phyloP scores from a whole-genome alignment of 2,329 filamentous ascomycete species.

The Chaetomiaceae sp. region DNA sequence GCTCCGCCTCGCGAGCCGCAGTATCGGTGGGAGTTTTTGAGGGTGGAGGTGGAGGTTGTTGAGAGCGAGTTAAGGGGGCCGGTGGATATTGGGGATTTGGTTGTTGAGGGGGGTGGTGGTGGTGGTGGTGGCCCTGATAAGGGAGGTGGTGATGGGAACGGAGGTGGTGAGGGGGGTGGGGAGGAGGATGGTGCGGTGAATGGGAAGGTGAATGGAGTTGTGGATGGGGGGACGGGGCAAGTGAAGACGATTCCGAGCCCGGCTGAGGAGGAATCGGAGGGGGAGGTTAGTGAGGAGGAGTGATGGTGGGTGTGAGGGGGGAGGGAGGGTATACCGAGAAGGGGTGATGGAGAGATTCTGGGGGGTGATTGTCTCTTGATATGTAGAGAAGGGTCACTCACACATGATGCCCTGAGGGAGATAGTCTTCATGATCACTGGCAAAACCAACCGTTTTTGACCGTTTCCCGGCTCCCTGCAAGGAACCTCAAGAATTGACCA shows the following conservation, averaged over 20 bases:
- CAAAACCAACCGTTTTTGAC: too few relatives aligned
- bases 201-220: neutral
- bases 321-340: neutral
- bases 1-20: neutral
- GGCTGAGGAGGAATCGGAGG: conserved; percentile 2
- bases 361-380: too few relatives aligned
- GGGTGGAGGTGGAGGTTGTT: conserved; percentile 13
- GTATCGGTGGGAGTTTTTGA: conserved; percentile 19
- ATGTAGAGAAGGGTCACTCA: too few relatives aligned
- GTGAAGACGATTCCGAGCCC: neutral
- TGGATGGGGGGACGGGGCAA: too few relatives aligned
- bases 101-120: conserved; percentile 3
- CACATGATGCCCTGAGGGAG: too few relatives aligned
- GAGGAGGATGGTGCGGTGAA: neutral
- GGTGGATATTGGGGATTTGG: conserved; percentile 21
- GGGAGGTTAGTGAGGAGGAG: conserved; percentile 9
- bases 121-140: neutral
- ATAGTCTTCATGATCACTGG: too few relatives aligned
- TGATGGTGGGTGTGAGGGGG: neutral
- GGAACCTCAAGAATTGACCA: too few relatives aligned
- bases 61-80: conserved; percentile 16
- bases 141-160: neutral
- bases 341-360: neutral
- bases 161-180: neutral
- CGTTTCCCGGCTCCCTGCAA: too few relatives aligned